Evolutionary conservation across 2,329 filamentous ascomycete species (phyloP).

Genomic region (Sarocladium kiliense): DNA sequence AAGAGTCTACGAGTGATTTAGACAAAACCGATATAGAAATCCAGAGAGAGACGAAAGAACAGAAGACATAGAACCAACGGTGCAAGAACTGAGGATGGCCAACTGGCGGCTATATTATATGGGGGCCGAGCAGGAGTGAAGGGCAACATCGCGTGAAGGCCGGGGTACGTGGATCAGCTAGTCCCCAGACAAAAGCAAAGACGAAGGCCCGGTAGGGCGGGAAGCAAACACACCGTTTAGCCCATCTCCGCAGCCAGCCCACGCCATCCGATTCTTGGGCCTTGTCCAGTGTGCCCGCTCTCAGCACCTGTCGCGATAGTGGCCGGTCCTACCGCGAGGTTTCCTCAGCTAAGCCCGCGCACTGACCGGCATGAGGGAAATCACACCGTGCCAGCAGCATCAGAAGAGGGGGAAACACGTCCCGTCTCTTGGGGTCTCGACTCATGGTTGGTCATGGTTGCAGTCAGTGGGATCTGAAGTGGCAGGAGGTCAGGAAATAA

Average conservation of each 20-base stretch:
- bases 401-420: not conserved
- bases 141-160: not conserved
- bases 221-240: not conserved
- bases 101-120: constrained; percentile 6
- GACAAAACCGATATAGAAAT: not conserved
- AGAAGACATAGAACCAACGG: constrained; percentile 2
- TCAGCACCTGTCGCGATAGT: not conserved
- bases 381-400: not conserved
- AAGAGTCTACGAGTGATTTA: not conserved
- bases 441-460: not conserved
- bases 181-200: not conserved
- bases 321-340: not conserved
- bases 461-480: not conserved
- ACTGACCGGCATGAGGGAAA: constrained; percentile 1
- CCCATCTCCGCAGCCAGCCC: not conserved
- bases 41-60: not conserved
- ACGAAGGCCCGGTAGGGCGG: not conserved
- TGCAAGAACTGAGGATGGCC: not conserved
- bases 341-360: not conserved
- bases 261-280: not conserved
- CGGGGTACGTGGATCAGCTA: not conserved
- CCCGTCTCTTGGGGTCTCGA: not conserved
- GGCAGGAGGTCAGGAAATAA: constrained; percentile 3
- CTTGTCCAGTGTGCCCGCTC: not conserved
- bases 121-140: not conserved